Percentiles rank a stretch among this genome's conserved stretches.
Evolutionary conservation across 148 eudicot genomes (phyloP).

Genomic region (Rhododendron simsii): DNA sequence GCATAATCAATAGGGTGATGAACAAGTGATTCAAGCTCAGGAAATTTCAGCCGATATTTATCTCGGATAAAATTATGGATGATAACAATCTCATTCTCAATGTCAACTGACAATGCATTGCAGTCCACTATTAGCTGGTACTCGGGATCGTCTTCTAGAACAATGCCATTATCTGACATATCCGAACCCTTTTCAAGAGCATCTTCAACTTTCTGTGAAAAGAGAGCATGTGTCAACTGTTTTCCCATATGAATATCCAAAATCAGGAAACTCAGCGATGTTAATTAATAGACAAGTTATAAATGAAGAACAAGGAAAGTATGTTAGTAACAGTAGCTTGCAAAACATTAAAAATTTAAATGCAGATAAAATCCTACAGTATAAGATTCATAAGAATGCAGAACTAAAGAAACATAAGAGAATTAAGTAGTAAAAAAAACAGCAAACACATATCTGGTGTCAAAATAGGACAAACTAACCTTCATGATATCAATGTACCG

Average conservation of each 20-base stretch:
- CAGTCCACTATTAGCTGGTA: slow-evolving; percentile 92
- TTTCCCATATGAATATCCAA: not conserved
- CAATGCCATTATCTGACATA: slow-evolving; percentile 51
- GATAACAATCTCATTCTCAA: slow-evolving; percentile 81
- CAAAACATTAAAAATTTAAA: not conserved
- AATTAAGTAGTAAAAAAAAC: not conserved
- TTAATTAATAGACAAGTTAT: not conserved
- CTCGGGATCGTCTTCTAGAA: slow-evolving; percentile 86
- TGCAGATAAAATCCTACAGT: not conserved
- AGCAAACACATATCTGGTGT: not conserved
- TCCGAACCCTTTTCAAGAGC: slow-evolving; percentile 71
- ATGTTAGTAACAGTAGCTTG: not conserved
- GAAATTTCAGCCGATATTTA: slow-evolving; percentile 87
- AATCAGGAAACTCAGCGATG: not conserved
- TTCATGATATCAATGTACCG: slow-evolving; percentile 83
- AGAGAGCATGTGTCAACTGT: not conserved
- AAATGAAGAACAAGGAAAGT: not conserved
- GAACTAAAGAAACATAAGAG: not conserved
- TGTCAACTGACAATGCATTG: slow-evolving; percentile 82
- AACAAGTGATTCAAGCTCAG: slow-evolving; percentile 96
- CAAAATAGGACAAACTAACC: slow-evolving; percentile 37
- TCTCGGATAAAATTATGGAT: slow-evolving; percentile 95
- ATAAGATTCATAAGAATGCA: not conserved
- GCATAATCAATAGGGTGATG: slow-evolving; percentile 98
- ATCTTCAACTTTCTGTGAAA: slow-evolving; percentile 76